Conservation (phyloP, 208 protist species). For the Entamoeba dispar region DNA sequence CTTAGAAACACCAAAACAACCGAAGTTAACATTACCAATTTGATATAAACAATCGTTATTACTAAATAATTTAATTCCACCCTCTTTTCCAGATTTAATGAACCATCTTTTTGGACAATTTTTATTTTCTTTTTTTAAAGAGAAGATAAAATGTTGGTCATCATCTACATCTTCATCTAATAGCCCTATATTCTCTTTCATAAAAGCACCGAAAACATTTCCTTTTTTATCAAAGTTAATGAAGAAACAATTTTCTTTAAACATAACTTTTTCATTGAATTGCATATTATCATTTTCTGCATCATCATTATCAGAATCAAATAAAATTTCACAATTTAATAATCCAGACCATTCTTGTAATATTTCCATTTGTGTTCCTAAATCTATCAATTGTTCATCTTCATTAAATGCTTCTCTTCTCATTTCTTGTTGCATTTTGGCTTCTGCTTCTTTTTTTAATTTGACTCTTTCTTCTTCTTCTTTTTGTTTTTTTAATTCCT, state of each 20-base stretch:
- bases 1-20: background rate
- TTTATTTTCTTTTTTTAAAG: background rate
- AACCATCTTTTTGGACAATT: background rate
- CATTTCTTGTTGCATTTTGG: background rate
- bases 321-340: background rate
- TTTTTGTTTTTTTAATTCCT: background rate
- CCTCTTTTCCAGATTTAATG: background rate
- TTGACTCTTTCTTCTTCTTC: background rate
- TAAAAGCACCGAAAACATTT: background rate
- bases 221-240: conserved; percentile 14
- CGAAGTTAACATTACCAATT: background rate
- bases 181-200: background rate
- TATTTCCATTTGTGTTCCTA: background rate
- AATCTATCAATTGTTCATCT: background rate
- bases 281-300: background rate
- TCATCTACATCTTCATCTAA: background rate
- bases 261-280: background rate
- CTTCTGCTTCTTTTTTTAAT: background rate
- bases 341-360: background rate
- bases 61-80: background rate
- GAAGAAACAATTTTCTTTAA: conserved; percentile 4
- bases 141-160: background rate
- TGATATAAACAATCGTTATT: background rate
- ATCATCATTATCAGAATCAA: background rate
- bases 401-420: background rate